A percentile compares a stretch with the other conserved stretches of the same genome.
These are phyloP conservation scores for Fusarium devonianum DNA, from an alignment of 2,329 filamentous ascomycete genomes.

Conservation along the genomic window DNA sequence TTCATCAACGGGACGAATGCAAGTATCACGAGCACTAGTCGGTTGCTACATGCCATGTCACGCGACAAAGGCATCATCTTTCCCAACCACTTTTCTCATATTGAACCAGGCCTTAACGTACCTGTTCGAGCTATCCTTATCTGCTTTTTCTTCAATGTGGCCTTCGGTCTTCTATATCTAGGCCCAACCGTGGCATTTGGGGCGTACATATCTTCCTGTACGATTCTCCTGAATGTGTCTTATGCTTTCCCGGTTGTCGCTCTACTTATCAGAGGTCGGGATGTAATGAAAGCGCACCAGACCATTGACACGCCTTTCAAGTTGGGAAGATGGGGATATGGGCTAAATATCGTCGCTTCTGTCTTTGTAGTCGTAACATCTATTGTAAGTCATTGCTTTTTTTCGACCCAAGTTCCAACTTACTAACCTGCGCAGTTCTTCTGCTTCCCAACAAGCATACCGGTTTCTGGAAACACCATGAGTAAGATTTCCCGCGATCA, in stretches of 20 bases:
- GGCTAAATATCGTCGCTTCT: slow-evolving; percentile 11
- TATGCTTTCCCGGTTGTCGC: slow-evolving; percentile 18
- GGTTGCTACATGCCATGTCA: slow-evolving; percentile 49
- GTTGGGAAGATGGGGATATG: slow-evolving; percentile 11
- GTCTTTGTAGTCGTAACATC: slow-evolving; percentile 17
- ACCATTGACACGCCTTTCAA: slow-evolving; percentile 9
- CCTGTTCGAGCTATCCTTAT: slow-evolving; percentile 10
- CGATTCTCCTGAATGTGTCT: slow-evolving; percentile 20
- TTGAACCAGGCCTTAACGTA: slow-evolving; percentile 10
- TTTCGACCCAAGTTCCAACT: no score
- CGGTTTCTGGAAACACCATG: slow-evolving; percentile 20
- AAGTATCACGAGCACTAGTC: slow-evolving; percentile 51
- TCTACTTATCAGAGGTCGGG: slow-evolving; percentile 9
- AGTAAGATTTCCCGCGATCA: not conserved
- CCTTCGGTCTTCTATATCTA: slow-evolving; percentile 20
- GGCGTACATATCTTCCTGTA: slow-evolving; percentile 21
- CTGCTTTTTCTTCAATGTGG: slow-evolving; percentile 14
- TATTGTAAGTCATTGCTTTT: slow-evolving; percentile 12
- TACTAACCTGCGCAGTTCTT: slow-evolving; percentile 20
- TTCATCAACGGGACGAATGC: slow-evolving; percentile 55
- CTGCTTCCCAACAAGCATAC: slow-evolving; percentile 19
- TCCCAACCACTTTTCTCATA: slow-evolving; percentile 8
- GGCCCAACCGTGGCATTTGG: slow-evolving; percentile 20
- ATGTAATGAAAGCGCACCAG: slow-evolving; percentile 3
- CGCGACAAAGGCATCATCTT: slow-evolving; percentile 18